Evolutionary conservation across 2,329 filamentous ascomycete species (phyloP).

Genomic region (Purpureocillium takamizusanense): DNA sequence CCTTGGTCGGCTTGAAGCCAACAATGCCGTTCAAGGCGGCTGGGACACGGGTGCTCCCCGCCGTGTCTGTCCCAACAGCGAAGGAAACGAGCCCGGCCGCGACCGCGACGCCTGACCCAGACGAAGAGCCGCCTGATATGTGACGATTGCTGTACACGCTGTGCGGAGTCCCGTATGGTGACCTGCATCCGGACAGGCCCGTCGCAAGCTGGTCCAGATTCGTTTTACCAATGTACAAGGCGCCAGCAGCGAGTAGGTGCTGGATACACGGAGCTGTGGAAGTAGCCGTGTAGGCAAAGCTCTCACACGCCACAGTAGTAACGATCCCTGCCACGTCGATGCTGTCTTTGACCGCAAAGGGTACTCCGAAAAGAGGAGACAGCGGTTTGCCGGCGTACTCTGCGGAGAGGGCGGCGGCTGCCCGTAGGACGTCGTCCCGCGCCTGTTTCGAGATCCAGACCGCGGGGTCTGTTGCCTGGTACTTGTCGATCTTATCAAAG

Average conservation of each 20-base stretch:
- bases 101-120: conserved; percentile 44
- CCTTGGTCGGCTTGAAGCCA: conserved; percentile 40
- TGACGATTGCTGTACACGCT: conserved; percentile 19
- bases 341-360: conserved; percentile 48
- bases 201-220: conserved; percentile 55
- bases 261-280: conserved; percentile 36
- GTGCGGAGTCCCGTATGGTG: conserved; percentile 42
- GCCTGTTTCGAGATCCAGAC: no score
- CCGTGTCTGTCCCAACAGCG: conserved; percentile 47
- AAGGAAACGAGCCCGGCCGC: conserved; percentile 43
- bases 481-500: no score
- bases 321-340: conserved; percentile 40
- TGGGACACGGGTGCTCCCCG: conserved; percentile 37
- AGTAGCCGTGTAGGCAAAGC: conserved; percentile 37
- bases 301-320: conserved; percentile 43
- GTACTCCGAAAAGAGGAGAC: conserved; percentile 44
- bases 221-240: conserved; percentile 41
- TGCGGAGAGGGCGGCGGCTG: conserved; percentile 21
- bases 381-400: conserved; percentile 27
- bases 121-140: conserved; percentile 42
- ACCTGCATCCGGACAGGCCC: conserved; percentile 49
- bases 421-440: no score
- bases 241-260: conserved; percentile 39
- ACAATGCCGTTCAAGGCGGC: conserved; percentile 43
- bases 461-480: no score